A percentile compares a stretch with the other conserved stretches of the same genome.
Conservation (phyloP, 768 basidiomycete species). For the Antrodiella citrinella region DNA sequence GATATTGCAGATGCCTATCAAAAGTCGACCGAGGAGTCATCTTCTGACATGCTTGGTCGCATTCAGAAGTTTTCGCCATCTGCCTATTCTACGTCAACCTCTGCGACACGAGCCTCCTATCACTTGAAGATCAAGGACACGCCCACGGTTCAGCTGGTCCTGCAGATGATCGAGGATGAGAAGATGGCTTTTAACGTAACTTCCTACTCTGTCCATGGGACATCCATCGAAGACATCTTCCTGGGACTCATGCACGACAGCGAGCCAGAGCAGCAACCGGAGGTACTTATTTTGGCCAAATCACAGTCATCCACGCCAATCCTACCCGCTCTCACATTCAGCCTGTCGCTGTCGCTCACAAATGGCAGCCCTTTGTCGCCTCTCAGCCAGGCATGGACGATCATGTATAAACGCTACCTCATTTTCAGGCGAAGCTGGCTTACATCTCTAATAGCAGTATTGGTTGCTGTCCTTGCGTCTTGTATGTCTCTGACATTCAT, state of each 20-base stretch:
- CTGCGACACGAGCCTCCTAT: slow-evolving; percentile 39
- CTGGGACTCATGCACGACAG: slow-evolving; percentile 55
- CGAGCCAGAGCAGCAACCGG: slow-evolving; percentile 21
- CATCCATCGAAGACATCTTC: slow-evolving; percentile 79
- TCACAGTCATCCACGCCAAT: slow-evolving; percentile 6
- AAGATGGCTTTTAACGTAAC: slow-evolving; percentile 28
- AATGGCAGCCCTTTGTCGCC: slow-evolving; percentile 48
- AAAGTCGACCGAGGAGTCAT: slow-evolving; percentile 14
- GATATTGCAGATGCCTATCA: slow-evolving; percentile 21
- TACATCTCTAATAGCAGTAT: slow-evolving; percentile 42
- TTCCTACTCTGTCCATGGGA: slow-evolving; percentile 62
- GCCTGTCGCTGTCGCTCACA: slow-evolving; percentile 31
- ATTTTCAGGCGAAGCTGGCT: slow-evolving; percentile 65
- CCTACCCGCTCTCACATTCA: slow-evolving; percentile 7
- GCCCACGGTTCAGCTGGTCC: slow-evolving; percentile 41
- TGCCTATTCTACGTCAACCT: slow-evolving; percentile 32
- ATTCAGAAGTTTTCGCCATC: slow-evolving; percentile 41
- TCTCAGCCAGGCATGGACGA: slow-evolving; percentile 58
- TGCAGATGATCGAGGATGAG: slow-evolving; percentile 47
- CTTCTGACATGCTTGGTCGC: slow-evolving; percentile 28
- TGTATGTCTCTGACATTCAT: slow-evolving; percentile 66
- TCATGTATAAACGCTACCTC: slow-evolving; percentile 63
- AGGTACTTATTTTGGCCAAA: background rate
- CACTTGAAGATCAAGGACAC: slow-evolving; percentile 58
- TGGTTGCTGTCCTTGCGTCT: slow-evolving; percentile 48